These are phyloP conservation scores for Aphanomyces invadans DNA, from an alignment of 352 stramenopile genomes.

Conservation along the genomic window DNA sequence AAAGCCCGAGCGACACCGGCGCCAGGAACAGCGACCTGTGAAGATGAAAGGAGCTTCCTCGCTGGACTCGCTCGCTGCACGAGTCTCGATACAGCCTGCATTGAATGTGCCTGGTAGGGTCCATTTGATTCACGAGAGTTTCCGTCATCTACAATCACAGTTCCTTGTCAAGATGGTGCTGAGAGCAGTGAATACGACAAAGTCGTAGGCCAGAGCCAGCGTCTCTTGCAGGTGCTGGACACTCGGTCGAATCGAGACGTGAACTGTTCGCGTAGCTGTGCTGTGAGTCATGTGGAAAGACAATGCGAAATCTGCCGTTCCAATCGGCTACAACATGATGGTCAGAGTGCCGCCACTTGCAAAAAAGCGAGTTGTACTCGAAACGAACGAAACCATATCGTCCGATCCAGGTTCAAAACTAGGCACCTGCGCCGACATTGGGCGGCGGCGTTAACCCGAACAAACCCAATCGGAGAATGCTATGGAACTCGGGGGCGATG, in stretches of 20 bases:
- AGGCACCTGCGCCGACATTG: constrained; percentile 3
- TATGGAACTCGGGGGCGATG: constrained; percentile 16
- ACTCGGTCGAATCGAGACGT: constrained; percentile 20
- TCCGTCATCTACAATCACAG: constrained; percentile 22
- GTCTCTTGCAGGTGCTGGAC: constrained; percentile 5
- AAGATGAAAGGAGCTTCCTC: not conserved
- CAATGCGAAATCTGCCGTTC: not conserved
- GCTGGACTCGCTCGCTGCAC: not conserved
- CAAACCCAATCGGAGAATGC: not conserved
- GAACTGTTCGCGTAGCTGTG: not conserved
- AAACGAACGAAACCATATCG: constrained; percentile 23
- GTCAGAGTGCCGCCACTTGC: not conserved
- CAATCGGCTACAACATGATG: constrained; percentile 8
- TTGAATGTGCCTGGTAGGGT: constrained; percentile 11
- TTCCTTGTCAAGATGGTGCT: too few relatives aligned
- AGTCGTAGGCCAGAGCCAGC: constrained; percentile 3
- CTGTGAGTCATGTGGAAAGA: constrained; percentile 10
- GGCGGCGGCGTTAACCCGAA: not conserved
- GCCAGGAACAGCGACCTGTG: too few relatives aligned
- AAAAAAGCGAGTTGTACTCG: not conserved
- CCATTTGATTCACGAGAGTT: constrained; percentile 11
- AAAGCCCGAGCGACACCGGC: not conserved
- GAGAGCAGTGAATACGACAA: constrained; percentile 24
- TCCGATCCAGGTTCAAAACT: constrained; percentile 19
- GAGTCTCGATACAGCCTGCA: constrained; percentile 21